A percentile compares a stretch with the other conserved stretches of the same genome.
Conservation (phyloP, 208 protist genomes). For the Wallacemonas collosoma region DNA sequence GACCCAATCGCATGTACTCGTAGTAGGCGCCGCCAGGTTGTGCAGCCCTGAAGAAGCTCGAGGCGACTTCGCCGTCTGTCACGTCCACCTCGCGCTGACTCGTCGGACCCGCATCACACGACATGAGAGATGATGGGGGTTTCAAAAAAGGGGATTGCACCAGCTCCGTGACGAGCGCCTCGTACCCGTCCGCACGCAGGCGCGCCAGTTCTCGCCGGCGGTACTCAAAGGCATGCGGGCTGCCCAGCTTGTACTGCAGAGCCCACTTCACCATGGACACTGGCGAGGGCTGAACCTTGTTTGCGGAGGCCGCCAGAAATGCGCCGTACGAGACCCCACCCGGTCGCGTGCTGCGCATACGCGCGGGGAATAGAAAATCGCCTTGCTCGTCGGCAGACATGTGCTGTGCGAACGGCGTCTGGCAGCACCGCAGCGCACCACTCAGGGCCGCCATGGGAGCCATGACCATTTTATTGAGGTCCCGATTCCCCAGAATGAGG, state of each 20-base stretch:
- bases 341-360: not conserved
- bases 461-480: slow-evolving; percentile 91
- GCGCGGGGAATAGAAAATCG: slow-evolving; percentile 25
- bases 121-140: not conserved
- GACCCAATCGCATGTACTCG: slow-evolving; percentile 66
- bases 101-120: not conserved
- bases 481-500: slow-evolving; percentile 90
- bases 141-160: slow-evolving; percentile 1
- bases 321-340: slow-evolving; percentile 1
- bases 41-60: slow-evolving; percentile 66
- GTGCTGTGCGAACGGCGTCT: slow-evolving; percentile 15
- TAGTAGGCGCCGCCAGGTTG: slow-evolving; percentile 71
- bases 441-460: slow-evolving; percentile 23
- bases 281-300: slow-evolving; percentile 5
- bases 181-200: slow-evolving; percentile 18
- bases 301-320: not conserved
- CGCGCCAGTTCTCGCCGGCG: slow-evolving; percentile 59
- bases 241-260: slow-evolving; percentile 69
- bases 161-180: slow-evolving; percentile 2
- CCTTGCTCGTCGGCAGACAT: slow-evolving; percentile 29
- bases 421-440: slow-evolving; percentile 22
- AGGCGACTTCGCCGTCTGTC: slow-evolving; percentile 54
- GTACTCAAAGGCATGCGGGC: slow-evolving; percentile 57
- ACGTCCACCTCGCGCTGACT: not conserved
- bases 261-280: slow-evolving; percentile 58